Base-by-base conservation (phyloP, 768 basidiomycete species). In the Tremella mesenterica region DNA sequence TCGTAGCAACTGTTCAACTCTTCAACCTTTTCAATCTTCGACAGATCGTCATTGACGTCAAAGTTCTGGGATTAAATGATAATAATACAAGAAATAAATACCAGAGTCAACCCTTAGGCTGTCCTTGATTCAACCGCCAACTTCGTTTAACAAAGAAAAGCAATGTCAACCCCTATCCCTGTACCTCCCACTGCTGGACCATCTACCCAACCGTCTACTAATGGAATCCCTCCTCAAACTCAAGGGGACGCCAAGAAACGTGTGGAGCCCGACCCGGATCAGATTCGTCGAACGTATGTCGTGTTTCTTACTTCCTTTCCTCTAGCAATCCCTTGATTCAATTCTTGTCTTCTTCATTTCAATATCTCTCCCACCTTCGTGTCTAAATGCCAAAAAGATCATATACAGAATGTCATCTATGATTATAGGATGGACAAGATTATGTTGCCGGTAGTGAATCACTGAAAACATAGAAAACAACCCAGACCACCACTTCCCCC, bases 401-500 rank as follows among this genome's bases (percentile, higher is more conserved):
- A n/a, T n/a, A n/a, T n/a, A n/a, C n/a, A n/a, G n/a, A n/a, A n/a
- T n/a, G n/a, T n/a, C n/a, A n/a, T n/a, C n/a, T n/a, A n/a, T n/a
- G n/a, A n/a, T 23, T 41, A 41, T 16, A 41, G n/a, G 6, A 41
- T n/a, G n/a, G 36, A 20, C 20, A 26, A 30, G 20, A 14, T 54
- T 23, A 23, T 8, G 14, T 5, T 16, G n/a, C 38, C 14, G 6
- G 14, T n/a, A 41, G 38, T 23, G 45, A 18, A 21, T 16, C 25
- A 26, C 44, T 23, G n/a, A 23, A 5, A 6, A n/a, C 18, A n/a
- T 28, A 59, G 60, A 6, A 62, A 62, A 51, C 50, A 59, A 16
- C 43, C 60, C 7, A 53, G 63, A 26, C 57, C 62, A 12, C 64
- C 64, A 4, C 63, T 73, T 33, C 72, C 72, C 12, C 70, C 72